phyloP scores from a whole-genome alignment of 2,329 filamentous ascomycete genomes.

The Pseudogymnoascus sp. region DNA sequence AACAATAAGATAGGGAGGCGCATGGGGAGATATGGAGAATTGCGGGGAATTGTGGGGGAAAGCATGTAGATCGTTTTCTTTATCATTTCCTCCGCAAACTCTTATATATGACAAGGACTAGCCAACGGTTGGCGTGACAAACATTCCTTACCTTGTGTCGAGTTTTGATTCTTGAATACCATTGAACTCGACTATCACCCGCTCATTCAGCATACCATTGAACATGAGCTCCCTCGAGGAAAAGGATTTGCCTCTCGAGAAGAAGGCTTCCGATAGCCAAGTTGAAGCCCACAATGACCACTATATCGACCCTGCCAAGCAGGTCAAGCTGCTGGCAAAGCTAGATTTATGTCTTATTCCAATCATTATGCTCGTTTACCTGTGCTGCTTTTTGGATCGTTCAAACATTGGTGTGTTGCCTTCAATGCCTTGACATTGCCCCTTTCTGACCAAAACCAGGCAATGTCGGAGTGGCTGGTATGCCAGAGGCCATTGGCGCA shows the following conservation, averaged over 20 bases:
- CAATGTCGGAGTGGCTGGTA: slow-evolving; percentile 18
- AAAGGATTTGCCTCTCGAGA: background rate
- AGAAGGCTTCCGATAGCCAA: slow-evolving; percentile 8
- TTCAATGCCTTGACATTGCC: background rate
- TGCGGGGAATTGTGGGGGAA: slow-evolving; percentile 6
- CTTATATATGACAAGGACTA: slow-evolving; percentile 4
- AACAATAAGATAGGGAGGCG: background rate
- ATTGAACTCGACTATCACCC: background rate
- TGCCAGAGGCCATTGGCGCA: slow-evolving; percentile 16
- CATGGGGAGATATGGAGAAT: background rate
- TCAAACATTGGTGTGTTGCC: slow-evolving; percentile 19
- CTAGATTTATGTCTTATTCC: slow-evolving; percentile 38
- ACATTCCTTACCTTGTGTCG: background rate
- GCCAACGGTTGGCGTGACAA: background rate
- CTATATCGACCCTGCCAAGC: slow-evolving; percentile 36
- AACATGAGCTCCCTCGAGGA: background rate
- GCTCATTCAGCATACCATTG: background rate
- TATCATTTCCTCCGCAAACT: slow-evolving; percentile 8
- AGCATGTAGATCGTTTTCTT: background rate
- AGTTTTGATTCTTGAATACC: background rate
- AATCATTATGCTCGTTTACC: slow-evolving; percentile 45
- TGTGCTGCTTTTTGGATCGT: slow-evolving; percentile 47
- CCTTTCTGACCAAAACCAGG: slow-evolving; percentile 12
- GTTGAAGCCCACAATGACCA: slow-evolving; percentile 10
- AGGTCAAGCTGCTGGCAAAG: slow-evolving; percentile 39